Base-by-base conservation (phyloP, 805 yeast genomes). In the Suhomyces kilbournensis region DNA sequence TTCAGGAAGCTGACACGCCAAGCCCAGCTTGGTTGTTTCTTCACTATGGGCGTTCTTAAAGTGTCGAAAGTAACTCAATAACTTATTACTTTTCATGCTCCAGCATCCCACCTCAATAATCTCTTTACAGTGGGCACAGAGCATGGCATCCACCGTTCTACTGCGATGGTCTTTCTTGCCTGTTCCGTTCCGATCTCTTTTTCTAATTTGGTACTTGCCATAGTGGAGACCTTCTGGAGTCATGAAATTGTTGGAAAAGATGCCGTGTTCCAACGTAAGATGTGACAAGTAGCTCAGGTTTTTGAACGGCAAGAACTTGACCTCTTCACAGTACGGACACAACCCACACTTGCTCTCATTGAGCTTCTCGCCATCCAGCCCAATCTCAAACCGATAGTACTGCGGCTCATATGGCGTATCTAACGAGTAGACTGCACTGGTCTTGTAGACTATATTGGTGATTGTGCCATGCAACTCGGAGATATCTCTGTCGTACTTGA, bases 281-380 rank as follows among this genome's bases (percentile, higher is more conserved):
- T 69, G 74, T 5, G 71, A 64, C 6, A 69, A 60, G 50, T 69
- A 70, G 43, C 66, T 63, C 7, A 70, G 64, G 57, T 70, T 69
- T 50, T 69, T 69, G 54, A 66, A 63, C 2, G 71, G 70, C 20
- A 64, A 56, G 49, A 70, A 69, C 51, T 62, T 61, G 17, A 69
- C 63, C 17, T 53, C 50, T 17, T 62, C 63, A 46, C 74, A 70
- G 50, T 66, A 70, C 0, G 71, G 65, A 58, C 74, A 70, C 51
- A 68, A 50, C 26, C 73, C 74, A 46, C 71, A 65, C 44, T 66
- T 67, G 50, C 65, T 58, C 40, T 63, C 65, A 47, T 61, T 61
- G 23, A 65, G 55, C 15, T 54, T 49, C 7, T 57, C 47, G 0
- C 70, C 67, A 7, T 48, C 46, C 3, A 46, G 53, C 49, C 63